Evolutionary conservation across 2,329 filamentous ascomycete species (phyloP), one percentile per base, ranked within the genome.

Genomic region (Teratosphaeria nubilosa): DNA sequence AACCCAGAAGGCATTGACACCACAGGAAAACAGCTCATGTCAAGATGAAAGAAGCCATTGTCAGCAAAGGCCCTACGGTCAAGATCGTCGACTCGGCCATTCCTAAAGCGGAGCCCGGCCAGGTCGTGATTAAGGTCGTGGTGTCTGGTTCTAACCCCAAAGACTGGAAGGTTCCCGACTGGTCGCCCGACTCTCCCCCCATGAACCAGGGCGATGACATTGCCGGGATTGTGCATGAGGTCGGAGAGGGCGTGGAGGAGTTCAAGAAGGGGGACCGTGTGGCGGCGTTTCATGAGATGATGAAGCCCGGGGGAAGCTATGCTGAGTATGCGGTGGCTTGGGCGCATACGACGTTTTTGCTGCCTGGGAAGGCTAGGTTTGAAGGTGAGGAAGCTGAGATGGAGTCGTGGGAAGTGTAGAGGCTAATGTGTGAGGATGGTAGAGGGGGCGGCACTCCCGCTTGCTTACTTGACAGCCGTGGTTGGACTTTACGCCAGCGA

Each of bases 251-350:
- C 41, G 82, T 85, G 1, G 77, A 70, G 58, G 82, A 83, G 63
- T 85, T 85, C 75, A 78, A 78, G 60, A 71, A 73, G 0, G 82
- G 82, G 32, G 81, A 84, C 68, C 77, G 80, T 16, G 81, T 84
- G 1, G 78, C 79, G 9, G 80, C 78, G 3, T 82, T 83, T 72
- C 77, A 79, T 61, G 69, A 72, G 60, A 84, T 86, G 76, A 63
- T 70, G 51, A 71, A 72, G 0, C 73, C 77, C 0, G 67, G 76
- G 37, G 84, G 84, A 2, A 77, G 75, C 7, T 87, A 79, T 60
- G 84, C 83, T 3, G 83, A 86, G 65, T 86, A 86, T 62, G 80
- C 82, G 2, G 70, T 86, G 11, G 78, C 79, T 0, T 79, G 75
- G 70, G 75, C 77, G 34, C 75, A 80, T 63, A 82, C 82, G 0